These are phyloP conservation scores for Cymbopogon citratus DNA, from an alignment of 176 grass and related monocot species.

Conservation along the genomic window DNA sequence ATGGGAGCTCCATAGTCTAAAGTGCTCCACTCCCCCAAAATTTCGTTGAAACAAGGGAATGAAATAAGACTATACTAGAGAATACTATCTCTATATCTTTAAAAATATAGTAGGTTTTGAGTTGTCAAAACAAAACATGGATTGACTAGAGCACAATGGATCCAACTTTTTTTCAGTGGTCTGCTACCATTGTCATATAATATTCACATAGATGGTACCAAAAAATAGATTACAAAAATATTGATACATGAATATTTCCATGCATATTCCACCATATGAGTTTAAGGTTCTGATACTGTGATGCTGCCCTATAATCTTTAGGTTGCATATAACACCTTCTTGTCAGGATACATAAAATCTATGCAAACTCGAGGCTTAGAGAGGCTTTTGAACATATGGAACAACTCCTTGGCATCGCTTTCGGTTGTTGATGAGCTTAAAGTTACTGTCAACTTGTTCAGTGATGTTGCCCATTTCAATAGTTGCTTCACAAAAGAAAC, in stretches of 20 bases:
- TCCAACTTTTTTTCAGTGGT: no score
- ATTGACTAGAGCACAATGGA: no score
- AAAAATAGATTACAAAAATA: no score
- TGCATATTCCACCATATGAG: not conserved
- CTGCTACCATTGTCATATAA: no score
- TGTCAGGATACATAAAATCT: not conserved
- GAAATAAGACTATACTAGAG: no score
- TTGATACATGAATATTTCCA: not conserved
- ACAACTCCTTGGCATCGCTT: constrained; percentile 1
- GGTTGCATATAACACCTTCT: not conserved
- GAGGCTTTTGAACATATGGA: not conserved
- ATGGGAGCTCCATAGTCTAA: no score
- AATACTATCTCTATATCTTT: no score
- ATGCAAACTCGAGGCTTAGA: not conserved
- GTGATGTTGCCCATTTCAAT: not conserved
- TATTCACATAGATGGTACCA: no score
- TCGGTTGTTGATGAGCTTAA: not conserved
- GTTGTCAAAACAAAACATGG: no score
- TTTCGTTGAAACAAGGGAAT: no score
- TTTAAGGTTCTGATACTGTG: not conserved
- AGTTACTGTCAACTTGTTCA: constrained; percentile 17
- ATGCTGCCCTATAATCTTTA: not conserved
- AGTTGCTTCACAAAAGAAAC: not conserved
- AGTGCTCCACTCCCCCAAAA: no score
- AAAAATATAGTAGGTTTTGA: no score